Evolutionary conservation across 2,329 filamentous ascomycete species (phyloP), one percentile per base, ranked within the genome.

Genomic region (Madurella fahalii): DNA sequence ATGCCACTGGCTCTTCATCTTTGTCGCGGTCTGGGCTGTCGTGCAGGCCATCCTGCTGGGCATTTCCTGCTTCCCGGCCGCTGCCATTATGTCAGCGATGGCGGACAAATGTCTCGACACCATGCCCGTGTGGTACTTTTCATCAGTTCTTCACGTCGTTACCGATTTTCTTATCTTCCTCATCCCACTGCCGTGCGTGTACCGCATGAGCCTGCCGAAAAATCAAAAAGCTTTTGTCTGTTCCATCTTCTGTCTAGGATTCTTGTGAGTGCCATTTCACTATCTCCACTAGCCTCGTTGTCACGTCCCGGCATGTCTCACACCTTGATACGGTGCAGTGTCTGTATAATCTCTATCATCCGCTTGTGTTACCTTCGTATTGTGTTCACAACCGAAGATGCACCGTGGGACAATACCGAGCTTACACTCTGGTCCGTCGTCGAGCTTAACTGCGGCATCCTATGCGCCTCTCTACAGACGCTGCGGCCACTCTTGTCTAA

Each of bases 361-460:
- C 66, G 68, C 20, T 61, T 70, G n/a, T 63, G 64, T 30, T 67
- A 65, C 3, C 61, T 70, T 16, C 61, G 58, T 42, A 44, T 44
- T 9, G n/a, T 9, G 58, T 58, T 17, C n/a, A 54, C 52, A 2
- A 63, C 60, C 4, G 15, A 56, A 4, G 64, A 67, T 54, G 58
- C 60, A 1, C 63, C 65, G 30, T 70, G 68, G 67, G 65, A 67
- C 49, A 67, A 68, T 31, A 62, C 66, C 2, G 60, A 64, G 8
- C 65, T 67, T 1, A 63, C 68, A 1, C 67, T 65, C 43, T 68
- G 66, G 63, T 66, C 65, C 11, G 61, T 66, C 44, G 64, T 66
- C 31, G 68, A 70, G 53, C 58, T 68, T 51, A 65, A 63, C 50
- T 63, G 64, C 18, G 66, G 61, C 20, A 68, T 69, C 13, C 34